Percentiles rank a stretch among this genome's conserved stretches.
These are phyloP conservation scores for Penicillium ochrochloron DNA, from an alignment of 495 filamentous ascomycete genomes.

Conservation along the genomic window DNA sequence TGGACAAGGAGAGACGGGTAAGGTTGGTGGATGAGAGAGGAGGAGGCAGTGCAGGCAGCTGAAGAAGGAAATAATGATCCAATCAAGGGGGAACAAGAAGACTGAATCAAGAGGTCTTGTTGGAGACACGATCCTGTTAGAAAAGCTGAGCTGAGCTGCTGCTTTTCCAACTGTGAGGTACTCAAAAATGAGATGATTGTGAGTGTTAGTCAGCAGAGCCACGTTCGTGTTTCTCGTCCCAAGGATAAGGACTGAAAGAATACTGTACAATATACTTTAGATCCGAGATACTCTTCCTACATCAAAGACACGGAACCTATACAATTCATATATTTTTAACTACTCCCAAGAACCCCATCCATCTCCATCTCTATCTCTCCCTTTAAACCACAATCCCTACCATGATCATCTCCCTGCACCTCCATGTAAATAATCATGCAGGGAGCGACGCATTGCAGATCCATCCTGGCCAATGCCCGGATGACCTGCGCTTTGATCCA, in stretches of 20 bases:
- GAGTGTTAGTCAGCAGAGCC: not conserved
- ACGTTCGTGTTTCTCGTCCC: not conserved
- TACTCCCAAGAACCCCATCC: not conserved
- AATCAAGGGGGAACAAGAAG: not conserved
- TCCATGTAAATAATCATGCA: conserved; percentile 24
- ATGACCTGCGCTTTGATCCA: conserved; percentile 31
- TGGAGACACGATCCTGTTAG: not conserved
- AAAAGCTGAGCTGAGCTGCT: not conserved
- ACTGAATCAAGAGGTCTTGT: not conserved
- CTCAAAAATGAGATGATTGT: not conserved
- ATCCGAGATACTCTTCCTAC: not conserved
- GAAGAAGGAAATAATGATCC: not conserved
- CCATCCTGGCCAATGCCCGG: conserved; percentile 19
- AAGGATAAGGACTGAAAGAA: too few relatives aligned
- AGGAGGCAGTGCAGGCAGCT: conserved; percentile 4
- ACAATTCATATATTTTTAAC: not conserved
- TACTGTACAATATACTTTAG: not conserved
- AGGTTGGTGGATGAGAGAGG: conserved; percentile 1
- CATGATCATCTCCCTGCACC: not conserved
- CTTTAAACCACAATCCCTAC: not conserved
- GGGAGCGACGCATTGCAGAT: conserved; percentile 29
- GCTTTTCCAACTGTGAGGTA: not conserved
- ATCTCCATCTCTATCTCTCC: not conserved
- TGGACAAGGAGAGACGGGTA: not conserved
- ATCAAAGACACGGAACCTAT: not conserved